Conservation (phyloP, 2,329 filamentous ascomycete species). For the Magnaporthiopsis rhizophila region DNA sequence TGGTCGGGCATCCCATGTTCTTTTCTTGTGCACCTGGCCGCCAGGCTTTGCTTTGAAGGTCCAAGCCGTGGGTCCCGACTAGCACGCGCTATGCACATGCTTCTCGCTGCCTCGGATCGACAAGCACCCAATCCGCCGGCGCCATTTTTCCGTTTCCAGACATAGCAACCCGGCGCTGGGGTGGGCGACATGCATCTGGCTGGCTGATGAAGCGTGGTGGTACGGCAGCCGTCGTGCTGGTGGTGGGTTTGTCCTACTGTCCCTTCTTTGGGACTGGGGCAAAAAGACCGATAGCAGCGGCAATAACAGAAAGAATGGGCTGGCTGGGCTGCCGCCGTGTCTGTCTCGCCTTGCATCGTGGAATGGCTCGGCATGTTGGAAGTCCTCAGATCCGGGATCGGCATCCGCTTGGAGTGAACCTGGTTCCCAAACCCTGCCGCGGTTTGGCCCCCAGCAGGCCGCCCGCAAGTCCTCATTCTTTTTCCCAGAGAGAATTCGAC, state of each 20-base stretch:
- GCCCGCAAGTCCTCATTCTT: not conserved
- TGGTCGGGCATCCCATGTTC: not conserved
- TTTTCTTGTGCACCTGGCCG: not conserved
- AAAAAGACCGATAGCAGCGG: not conserved
- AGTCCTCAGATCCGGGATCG: not conserved
- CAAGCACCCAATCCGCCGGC: not conserved
- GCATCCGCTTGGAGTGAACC: not conserved
- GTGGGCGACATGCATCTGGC: not conserved
- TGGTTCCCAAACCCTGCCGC: not conserved
- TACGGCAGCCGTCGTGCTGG: not conserved
- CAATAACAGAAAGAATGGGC: not conserved
- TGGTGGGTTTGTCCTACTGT: not conserved
- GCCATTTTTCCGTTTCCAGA: not conserved
- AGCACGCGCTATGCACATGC: not conserved
- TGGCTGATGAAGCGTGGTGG: not conserved
- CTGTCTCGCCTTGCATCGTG: not conserved
- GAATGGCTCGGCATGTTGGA: not conserved
- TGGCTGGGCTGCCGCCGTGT: not conserved
- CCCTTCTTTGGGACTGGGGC: not conserved
- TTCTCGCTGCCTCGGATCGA: not conserved
- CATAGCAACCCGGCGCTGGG: not conserved
- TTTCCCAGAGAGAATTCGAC: not conserved
- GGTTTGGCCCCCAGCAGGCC: not conserved
- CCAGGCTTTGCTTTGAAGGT: not conserved
- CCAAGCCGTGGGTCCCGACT: not conserved